Evolutionary conservation across 2,329 filamentous ascomycete species (phyloP).

Genomic region (Clonostachys chloroleuca): DNA sequence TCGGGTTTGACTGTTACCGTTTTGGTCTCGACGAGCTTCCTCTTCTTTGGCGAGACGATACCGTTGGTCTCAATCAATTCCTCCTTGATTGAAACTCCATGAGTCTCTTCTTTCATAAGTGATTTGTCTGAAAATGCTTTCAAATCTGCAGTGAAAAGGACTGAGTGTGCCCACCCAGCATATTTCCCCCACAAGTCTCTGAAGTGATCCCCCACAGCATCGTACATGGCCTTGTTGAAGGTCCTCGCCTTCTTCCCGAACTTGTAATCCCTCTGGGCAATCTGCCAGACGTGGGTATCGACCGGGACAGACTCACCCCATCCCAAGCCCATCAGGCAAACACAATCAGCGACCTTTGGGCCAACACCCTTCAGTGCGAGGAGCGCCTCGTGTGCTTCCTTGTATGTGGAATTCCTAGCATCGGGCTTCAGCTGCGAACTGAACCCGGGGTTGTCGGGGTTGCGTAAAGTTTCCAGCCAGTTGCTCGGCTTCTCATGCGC

Average conservation of each 20-base stretch:
- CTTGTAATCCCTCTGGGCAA: conserved; percentile 91
- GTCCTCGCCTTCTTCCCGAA: conserved; percentile 83
- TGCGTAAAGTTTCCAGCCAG: conserved; percentile 77
- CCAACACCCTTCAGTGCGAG: conserved; percentile 82
- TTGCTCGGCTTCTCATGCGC: conserved; percentile 58
- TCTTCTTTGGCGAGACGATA: conserved; percentile 11
- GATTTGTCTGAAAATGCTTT: conserved; percentile 73
- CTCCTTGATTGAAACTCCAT: not conserved
- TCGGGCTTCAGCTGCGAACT: conserved; percentile 34
- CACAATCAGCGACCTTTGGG: conserved; percentile 95
- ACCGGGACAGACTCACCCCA: conserved; percentile 96
- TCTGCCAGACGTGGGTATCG: conserved; percentile 98
- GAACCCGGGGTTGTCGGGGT: conserved; percentile 66
- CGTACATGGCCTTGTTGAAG: conserved; percentile 83
- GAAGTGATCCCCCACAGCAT: conserved; percentile 87
- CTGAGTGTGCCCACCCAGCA: conserved; percentile 96
- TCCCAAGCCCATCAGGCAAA: conserved; percentile 91
- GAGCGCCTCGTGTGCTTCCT: conserved; percentile 74
- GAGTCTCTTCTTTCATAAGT: conserved; percentile 6
- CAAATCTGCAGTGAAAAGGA: conserved; percentile 91
- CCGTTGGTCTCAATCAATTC: not conserved
- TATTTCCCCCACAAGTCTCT: conserved; percentile 85
- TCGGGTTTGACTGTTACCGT: conserved; percentile 12
- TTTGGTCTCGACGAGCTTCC: conserved; percentile 18
- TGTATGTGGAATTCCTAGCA: conserved; percentile 60